Conservation (phyloP, 139 green algal genomes). For the Mychonastes homosphaera region DNA sequence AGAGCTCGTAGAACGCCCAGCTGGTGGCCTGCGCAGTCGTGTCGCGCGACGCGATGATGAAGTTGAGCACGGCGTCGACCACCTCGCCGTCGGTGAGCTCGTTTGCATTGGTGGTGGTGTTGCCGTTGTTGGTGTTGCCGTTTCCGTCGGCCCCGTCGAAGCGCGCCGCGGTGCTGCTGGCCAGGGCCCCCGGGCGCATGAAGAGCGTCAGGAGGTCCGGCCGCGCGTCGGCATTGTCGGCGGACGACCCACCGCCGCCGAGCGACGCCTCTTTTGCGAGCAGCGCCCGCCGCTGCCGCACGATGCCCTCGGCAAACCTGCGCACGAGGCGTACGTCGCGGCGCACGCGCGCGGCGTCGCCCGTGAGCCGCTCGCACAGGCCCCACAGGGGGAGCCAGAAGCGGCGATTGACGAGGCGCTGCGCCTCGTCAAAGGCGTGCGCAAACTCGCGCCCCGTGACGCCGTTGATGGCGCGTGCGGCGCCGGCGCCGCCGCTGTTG, state of each 20-base stretch:
- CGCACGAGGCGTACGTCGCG: neutral
- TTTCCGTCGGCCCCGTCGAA: slow-evolving; percentile 5
- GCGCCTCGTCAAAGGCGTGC: slow-evolving; percentile 12
- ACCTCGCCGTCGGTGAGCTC: slow-evolving; percentile 9
- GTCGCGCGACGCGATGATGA: slow-evolving; percentile 22
- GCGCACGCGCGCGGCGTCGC: neutral
- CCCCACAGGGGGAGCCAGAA: slow-evolving; percentile 10
- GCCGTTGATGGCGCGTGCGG: too few species aligned
- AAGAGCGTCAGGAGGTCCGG: slow-evolving; percentile 19
- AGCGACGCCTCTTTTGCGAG: neutral
- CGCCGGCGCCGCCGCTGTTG: neutral
- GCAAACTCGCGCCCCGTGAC: too few species aligned
- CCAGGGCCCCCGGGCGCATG: too few species aligned
- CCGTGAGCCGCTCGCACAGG: slow-evolving; percentile 3
- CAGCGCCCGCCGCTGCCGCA: slow-evolving; percentile 3
- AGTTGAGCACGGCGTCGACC: slow-evolving; percentile 22
- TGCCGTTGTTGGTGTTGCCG: too few species aligned
- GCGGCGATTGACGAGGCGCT: slow-evolving; percentile 8
- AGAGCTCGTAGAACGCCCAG: slow-evolving; percentile 16
- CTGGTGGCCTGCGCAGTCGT: slow-evolving; percentile 17
- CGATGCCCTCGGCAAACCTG: slow-evolving; percentile 13
- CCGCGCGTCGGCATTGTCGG: neutral
- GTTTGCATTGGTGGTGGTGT: too few species aligned
- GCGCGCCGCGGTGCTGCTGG: neutral
- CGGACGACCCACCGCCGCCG: too few species aligned